phyloP scores from a whole-genome alignment of 805 yeast genomes.

The Blastobotrys parvus region DNA sequence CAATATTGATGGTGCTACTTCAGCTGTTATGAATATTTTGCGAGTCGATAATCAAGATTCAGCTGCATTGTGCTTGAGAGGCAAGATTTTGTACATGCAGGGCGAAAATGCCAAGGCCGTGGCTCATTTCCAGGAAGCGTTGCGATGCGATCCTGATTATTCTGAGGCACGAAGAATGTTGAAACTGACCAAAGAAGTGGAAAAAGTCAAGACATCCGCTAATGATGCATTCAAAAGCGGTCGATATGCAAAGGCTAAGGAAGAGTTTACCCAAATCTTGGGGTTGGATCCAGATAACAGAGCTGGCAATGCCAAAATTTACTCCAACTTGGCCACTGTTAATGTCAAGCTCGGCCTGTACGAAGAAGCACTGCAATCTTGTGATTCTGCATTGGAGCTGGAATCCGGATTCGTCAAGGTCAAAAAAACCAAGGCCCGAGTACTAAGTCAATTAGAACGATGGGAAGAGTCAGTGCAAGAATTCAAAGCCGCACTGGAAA shows the following conservation, averaged over 20 bases:
- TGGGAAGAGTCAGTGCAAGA: conserved; percentile 33
- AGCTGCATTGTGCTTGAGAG: conserved; percentile 33
- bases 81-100: conserved; percentile 27
- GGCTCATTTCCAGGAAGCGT: conserved; percentile 32
- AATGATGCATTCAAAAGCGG: conserved; percentile 63
- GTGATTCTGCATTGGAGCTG: conserved; percentile 55
- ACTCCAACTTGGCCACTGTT: conserved; percentile 84
- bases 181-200: conserved; percentile 27
- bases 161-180: conserved; percentile 27
- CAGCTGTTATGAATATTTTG: conserved; percentile 28
- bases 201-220: conserved; percentile 41
- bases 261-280: conserved; percentile 66
- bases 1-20: conserved; percentile 30
- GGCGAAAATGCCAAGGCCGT: conserved; percentile 32
- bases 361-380: conserved; percentile 71
- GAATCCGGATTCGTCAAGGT: conserved; percentile 69
- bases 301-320: conserved; percentile 39
- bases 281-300: conserved; percentile 51
- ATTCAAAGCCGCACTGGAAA: conserved; percentile 30
- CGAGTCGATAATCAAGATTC: conserved; percentile 31
- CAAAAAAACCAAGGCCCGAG: conserved; percentile 33
- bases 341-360: conserved; percentile 68
- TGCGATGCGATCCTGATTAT: conserved; percentile 35
- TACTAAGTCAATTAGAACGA: conserved; percentile 30
- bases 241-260: conserved; percentile 56